These are phyloP conservation scores for Helicostylum pulchrum DNA, from an alignment of 192 early-diverging fungal species.

Conservation along the genomic window DNA sequence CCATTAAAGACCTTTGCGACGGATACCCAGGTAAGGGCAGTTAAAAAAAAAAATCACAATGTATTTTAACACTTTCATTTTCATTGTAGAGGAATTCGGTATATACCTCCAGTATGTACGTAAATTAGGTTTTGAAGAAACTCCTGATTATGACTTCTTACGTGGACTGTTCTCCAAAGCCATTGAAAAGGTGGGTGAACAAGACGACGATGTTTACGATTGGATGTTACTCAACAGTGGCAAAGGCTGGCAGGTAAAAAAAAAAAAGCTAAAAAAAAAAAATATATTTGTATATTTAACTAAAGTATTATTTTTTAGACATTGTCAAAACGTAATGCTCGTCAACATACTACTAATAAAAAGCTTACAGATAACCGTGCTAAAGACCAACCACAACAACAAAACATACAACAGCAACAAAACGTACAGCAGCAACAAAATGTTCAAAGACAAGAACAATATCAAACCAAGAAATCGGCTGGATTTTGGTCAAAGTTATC, in stretches of 20 bases:
- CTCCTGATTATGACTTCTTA: constrained; percentile 93
- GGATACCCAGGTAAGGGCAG: constrained; percentile 87
- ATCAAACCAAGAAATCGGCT: neutral
- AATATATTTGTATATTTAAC: too few species aligned
- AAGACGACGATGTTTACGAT: constrained; percentile 91
- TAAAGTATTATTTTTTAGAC: too few species aligned
- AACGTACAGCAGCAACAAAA: neutral
- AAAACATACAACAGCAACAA: neutral
- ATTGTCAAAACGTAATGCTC: constrained; percentile 25
- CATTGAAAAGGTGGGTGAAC: constrained; percentile 63
- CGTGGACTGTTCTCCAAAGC: constrained; percentile 82
- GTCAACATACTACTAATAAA: constrained; percentile 21
- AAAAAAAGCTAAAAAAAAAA: neutral
- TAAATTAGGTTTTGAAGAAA: constrained; percentile 90
- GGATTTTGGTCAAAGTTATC: constrained; percentile 15
- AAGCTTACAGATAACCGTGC: constrained; percentile 9
- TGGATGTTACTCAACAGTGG: constrained; percentile 77
- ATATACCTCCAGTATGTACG: constrained; percentile 84
- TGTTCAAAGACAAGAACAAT: neutral
- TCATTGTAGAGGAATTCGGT: constrained; percentile 75
- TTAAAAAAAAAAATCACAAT: too few species aligned
- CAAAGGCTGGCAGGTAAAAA: constrained; percentile 48
- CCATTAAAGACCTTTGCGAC: constrained; percentile 86
- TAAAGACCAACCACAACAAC: neutral
- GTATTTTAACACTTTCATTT: neutral